Evolutionary conservation across 805 yeast genomes (phyloP), one percentile per base, ranked within the genome.

Genomic region (Ogataea pini): DNA sequence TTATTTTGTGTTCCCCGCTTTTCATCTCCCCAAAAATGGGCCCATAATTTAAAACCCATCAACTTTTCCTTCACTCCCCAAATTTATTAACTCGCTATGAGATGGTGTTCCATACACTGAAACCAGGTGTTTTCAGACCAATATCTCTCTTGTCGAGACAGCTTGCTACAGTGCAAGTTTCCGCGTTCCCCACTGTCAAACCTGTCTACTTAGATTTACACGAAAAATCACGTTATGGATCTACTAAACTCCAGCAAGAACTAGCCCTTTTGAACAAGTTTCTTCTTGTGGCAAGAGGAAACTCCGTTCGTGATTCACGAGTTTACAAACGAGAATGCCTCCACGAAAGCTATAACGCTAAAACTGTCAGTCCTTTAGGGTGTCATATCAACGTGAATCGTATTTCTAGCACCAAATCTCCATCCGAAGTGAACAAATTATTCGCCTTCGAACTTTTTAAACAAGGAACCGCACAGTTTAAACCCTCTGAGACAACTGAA

Each of bases 1-100:
- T 9, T 4, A 25, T 6, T 39, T 10, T 17, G n/a, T n/a, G n/a
- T 39, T 22, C 42, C 42, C 42, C 42, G 42, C 42, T 39, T 38
- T 36, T 36, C 17, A 22, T 22, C 25, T 22, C 25, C 25, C n/a
- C 25, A 14, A 28, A 28, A 28, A 27, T 39, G 33, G 17, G 42
- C 42, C 33, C 42, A 39, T 22, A 39, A 39, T 14, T 25, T 24
- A 2, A 14, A 38, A 6, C 28, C 25, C 7, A 7, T 18, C 32
- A 5, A 7, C 20, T 29, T 16, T 16, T 37, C 16, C 6, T 20
- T 20, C 17, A 5, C 27, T 24, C 25, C 22, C 19, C n/a, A 9
- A 3, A 3, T 18, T 4, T 36, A 7, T 12, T 14, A 4, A 20
- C 25, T 4, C 9, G 8, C 24, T 17, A 31, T 31, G 37, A 17